Base-by-base conservation (phyloP, 192 early-diverging fungal genomes). In the Rhizophagus clarus region DNA sequence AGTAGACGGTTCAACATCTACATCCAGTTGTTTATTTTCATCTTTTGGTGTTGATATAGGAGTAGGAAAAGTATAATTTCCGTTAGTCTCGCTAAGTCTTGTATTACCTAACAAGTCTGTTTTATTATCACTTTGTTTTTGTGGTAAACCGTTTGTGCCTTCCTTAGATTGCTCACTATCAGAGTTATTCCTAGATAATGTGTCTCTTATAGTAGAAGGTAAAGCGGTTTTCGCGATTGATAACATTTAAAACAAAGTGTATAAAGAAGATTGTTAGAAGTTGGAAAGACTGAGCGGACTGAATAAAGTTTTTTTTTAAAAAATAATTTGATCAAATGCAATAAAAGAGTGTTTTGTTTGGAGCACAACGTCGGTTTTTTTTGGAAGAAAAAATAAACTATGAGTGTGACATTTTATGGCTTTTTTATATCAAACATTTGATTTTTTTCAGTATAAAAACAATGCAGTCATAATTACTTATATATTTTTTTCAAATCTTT, bases 101-200 rank as follows among this genome's bases (percentile, higher is more conserved):
- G 64, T 31, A 67, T 28, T 69, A 56, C 51, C 51, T 56, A 56
- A 45, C 42, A 45, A 56, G 20, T 56, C 51, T 56, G 20, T 56
- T n/a, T 56, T 56, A 22, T 56, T 56, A 22, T 56, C 51, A 56
- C 17, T 56, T 56, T 56, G 51, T 22, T 20, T 56, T 56, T 56
- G 51, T 22, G 67, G 20, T 40, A 17, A 40, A 31, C 37, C 67
- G 20, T 26, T 34, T 69, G 14, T 69, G 6, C 32, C 32, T 3
- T 69, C 67, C 20, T 32, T 69, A 69, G 67, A 69, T 69, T 69
- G 67, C 9, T 69, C 67, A 69, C 32, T 69, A 34, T 69, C 67
- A 2, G 67, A 69, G 17, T 17, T 69, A 34, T 34, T 69, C 10
- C 67, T 69, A 34, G 67, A 69, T 40, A 69, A 69, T 17, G 67